Base-by-base conservation (phyloP, 768 basidiomycete genomes). In the Russula brevipes region DNA sequence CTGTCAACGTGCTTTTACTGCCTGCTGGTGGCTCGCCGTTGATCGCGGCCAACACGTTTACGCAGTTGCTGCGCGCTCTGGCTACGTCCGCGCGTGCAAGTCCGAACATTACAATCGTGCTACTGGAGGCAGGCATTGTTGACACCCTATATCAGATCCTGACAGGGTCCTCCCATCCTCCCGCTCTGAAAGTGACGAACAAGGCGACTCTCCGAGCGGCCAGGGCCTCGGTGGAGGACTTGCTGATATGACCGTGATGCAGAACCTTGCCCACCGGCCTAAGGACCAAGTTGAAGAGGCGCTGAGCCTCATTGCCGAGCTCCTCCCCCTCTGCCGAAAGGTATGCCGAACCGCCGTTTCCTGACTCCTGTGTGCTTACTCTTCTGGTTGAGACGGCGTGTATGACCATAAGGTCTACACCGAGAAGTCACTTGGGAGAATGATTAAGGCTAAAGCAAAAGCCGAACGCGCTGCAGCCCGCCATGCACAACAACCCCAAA, bases 241-340 rank as follows among this genome's bases (percentile, higher is more conserved):
- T 4, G 94, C 92, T 17, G 95, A 98, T 72, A 94, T 98, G 92
- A 89, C 93, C 7, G 93, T 99, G 33, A 92, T 98, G 87, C 92
- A 98, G 76, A 98, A 96, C 73, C 78, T 99, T 50, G 94, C 94
- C 0, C 94, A 98, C 73, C 82, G 94, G 35, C 91, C 97, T 4
- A 98, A 98, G 76, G 97, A 99, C 63, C 95, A 98, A 73, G 85
- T 98, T 5, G 95, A 98, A 75, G 97, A 99, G 75, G 87, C 91
- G 0, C 78, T 99, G 42, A 88, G 88, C 65, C 81, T 98, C 44
- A 79, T 96, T 39, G 89, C 90, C 30, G 97, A 99, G 72, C 77
- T 99, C 14, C 83, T 99, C 74, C 97, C 97, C 93, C 97, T 9
- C 75, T 95, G 44, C 91, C 94, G 0, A 94, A 91, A 84, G 94